These are phyloP conservation scores for Floccularia luteovirens DNA, from an alignment of 768 basidiomycete species.

Conservation along the genomic window DNA sequence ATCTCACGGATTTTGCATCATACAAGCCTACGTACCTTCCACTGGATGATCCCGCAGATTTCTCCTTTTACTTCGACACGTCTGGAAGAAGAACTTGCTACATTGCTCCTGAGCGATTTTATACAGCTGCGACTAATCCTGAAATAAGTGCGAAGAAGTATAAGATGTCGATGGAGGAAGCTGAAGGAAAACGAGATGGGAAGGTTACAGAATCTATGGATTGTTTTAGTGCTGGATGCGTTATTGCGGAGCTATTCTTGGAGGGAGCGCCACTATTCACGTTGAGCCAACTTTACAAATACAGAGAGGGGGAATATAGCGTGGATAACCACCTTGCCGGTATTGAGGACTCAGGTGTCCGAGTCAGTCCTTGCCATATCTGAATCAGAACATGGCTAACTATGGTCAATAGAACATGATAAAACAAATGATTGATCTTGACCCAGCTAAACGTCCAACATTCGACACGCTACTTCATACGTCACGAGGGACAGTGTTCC, in stretches of 20 bases:
- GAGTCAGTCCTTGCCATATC: constrained; percentile 41
- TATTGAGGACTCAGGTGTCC: constrained; percentile 77
- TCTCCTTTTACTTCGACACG: constrained; percentile 97
- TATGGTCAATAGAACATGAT: constrained; percentile 61
- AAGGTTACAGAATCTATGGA: constrained; percentile 96
- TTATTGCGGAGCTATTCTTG: constrained; percentile 91
- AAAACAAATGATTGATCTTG: constrained; percentile 82
- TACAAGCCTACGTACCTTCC: constrained; percentile 96
- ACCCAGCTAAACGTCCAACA: constrained; percentile 68
- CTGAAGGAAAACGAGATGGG: constrained; percentile 64
- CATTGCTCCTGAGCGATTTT: constrained; percentile 94
- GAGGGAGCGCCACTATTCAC: constrained; percentile 93
- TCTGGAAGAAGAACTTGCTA: constrained; percentile 93
- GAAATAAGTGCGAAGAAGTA: constrained; percentile 67
- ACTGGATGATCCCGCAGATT: constrained; percentile 93
- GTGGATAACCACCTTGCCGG: constrained; percentile 63
- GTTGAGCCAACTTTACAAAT: constrained; percentile 92
- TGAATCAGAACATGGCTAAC: constrained; percentile 13
- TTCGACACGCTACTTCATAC: constrained; percentile 75
- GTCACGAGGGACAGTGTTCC: constrained; percentile 75
- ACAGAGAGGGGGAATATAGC: constrained; percentile 76
- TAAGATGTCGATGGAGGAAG: constrained; percentile 40
- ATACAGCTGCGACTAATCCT: constrained; percentile 59
- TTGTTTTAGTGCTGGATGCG: constrained; percentile 91
- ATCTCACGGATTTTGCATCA: constrained; percentile 90